A percentile compares a stretch with the other conserved stretches of the same genome.
Evolutionary conservation across 2,329 filamentous ascomycete species (phyloP).

Genomic region (Ophiostoma montium): DNA sequence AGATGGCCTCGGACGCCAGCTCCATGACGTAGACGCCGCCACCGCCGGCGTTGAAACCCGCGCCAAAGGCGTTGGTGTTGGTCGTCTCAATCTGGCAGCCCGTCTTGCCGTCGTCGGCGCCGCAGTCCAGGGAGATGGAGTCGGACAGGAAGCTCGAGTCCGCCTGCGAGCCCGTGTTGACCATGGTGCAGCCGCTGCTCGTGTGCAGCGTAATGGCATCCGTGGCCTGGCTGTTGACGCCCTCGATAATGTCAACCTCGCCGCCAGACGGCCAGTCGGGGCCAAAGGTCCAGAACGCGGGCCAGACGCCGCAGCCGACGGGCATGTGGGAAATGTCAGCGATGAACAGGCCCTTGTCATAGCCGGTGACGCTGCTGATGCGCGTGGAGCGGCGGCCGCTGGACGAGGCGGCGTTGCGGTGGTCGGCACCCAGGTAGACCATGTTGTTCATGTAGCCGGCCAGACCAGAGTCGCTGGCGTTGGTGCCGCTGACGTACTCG

Average conservation of each 20-base stretch:
- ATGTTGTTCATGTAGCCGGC: constrained; percentile 39
- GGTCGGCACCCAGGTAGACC: constrained; percentile 58
- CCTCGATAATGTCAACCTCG: constrained; percentile 73
- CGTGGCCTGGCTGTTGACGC: constrained; percentile 47
- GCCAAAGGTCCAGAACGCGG: constrained; percentile 57
- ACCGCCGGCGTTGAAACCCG: constrained; percentile 53
- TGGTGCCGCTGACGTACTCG: constrained; percentile 45
- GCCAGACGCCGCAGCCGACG: constrained; percentile 62
- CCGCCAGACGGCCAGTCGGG: constrained; percentile 55
- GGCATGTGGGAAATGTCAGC: constrained; percentile 67
- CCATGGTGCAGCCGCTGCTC: constrained; percentile 41
- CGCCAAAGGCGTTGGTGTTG: constrained; percentile 44
- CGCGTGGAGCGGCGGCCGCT: constrained; percentile 57
- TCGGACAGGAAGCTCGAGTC: constrained; percentile 29
- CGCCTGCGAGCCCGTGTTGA: constrained; percentile 30
- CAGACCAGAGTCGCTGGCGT: constrained; percentile 43
- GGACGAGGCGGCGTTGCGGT: constrained; percentile 36
- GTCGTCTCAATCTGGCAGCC: constrained; percentile 46
- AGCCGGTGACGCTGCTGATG: constrained; percentile 50
- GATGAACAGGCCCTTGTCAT: constrained; percentile 56
- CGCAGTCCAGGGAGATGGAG: constrained; percentile 21
- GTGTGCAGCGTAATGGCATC: constrained; percentile 59
- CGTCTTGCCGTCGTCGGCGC: constrained; percentile 23
- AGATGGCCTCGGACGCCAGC: constrained; percentile 60
- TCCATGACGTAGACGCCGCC: constrained; percentile 64